Percentiles rank a stretch among this genome's conserved stretches.
Evolutionary conservation across 2,329 filamentous ascomycete species (phyloP).

Genomic region (Penicillium hordei): DNA sequence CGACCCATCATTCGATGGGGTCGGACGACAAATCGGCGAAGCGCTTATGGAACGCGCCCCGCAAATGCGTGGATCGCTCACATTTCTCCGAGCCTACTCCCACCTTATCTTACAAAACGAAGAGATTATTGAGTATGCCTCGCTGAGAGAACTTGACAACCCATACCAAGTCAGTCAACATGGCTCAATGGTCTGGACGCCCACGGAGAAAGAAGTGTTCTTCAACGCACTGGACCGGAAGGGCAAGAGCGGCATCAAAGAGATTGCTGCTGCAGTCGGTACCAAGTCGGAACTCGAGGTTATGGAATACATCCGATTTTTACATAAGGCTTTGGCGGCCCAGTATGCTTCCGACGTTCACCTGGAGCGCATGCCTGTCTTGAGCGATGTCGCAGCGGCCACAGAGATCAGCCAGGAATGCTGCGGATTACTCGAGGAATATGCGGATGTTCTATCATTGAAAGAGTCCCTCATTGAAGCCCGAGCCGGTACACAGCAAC

Average conservation of each 20-base stretch:
- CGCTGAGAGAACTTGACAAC: slow-evolving; percentile 12
- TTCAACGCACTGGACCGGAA: slow-evolving; percentile 65
- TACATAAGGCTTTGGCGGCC: slow-evolving; percentile 54
- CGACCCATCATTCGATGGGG: background rate
- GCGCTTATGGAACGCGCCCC: slow-evolving; percentile 6
- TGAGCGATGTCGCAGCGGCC: slow-evolving; percentile 67
- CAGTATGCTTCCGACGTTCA: slow-evolving; percentile 40
- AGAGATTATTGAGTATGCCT: slow-evolving; percentile 28
- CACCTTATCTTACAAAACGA: slow-evolving; percentile 59
- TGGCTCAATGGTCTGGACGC: slow-evolving; percentile 69
- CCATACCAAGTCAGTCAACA: slow-evolving; percentile 56
- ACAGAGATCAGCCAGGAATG: slow-evolving; percentile 68
- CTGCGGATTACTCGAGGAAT: slow-evolving; percentile 63
- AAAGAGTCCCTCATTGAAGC: slow-evolving; percentile 66
- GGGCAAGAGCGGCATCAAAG: slow-evolving; percentile 61
- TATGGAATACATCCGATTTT: slow-evolving; percentile 63
- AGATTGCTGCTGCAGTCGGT: slow-evolving; percentile 62
- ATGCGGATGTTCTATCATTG: slow-evolving; percentile 64
- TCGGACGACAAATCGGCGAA: slow-evolving; percentile 3
- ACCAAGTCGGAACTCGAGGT: slow-evolving; percentile 77
- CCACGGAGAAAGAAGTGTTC: slow-evolving; percentile 67
- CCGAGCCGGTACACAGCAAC: slow-evolving; percentile 57
- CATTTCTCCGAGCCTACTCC: slow-evolving; percentile 53
- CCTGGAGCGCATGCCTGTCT: slow-evolving; percentile 40
- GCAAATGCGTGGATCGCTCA: slow-evolving; percentile 31